phyloP scores from a whole-genome alignment of 306 rosid genomes.

The Lablab purpureus region DNA sequence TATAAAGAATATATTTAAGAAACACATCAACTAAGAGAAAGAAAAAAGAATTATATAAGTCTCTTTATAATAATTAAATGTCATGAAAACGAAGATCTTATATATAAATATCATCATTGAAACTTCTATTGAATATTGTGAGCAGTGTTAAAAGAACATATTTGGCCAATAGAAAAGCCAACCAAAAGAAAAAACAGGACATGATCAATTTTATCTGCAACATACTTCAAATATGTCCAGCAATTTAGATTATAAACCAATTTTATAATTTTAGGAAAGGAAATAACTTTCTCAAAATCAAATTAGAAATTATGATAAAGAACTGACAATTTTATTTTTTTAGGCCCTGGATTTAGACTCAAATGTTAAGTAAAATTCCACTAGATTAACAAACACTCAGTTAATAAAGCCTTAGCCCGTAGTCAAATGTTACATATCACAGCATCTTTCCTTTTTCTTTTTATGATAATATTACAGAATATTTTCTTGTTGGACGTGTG shows the following conservation, averaged over 20 bases:
- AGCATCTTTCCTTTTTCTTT: not conserved
- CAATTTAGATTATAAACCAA: not conserved
- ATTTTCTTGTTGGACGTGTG: not conserved
- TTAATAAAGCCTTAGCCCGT: not conserved
- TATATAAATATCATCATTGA: too few relatives aligned
- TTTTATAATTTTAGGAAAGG: not conserved
- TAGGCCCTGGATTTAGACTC: not conserved
- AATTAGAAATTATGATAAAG: not conserved
- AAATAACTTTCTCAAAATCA: too few relatives aligned
- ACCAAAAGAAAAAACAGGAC: too few relatives aligned
- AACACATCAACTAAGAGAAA: too few relatives aligned
- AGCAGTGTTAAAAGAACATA: conserved; percentile 34
- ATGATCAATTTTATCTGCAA: too few relatives aligned
- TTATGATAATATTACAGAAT: not conserved
- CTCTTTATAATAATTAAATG: too few relatives aligned
- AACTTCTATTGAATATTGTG: not conserved
- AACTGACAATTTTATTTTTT: not conserved
- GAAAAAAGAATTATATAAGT: too few relatives aligned
- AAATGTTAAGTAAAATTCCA: not conserved
- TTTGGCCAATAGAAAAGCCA: conserved; percentile 31
- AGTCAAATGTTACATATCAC: not conserved
- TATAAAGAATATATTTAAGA: too few relatives aligned
- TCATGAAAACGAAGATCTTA: too few relatives aligned
- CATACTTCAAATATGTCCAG: too few relatives aligned
- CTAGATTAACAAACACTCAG: not conserved